Conservation (phyloP, 805 yeast genomes). For the Maudiozyma bulderi region DNA sequence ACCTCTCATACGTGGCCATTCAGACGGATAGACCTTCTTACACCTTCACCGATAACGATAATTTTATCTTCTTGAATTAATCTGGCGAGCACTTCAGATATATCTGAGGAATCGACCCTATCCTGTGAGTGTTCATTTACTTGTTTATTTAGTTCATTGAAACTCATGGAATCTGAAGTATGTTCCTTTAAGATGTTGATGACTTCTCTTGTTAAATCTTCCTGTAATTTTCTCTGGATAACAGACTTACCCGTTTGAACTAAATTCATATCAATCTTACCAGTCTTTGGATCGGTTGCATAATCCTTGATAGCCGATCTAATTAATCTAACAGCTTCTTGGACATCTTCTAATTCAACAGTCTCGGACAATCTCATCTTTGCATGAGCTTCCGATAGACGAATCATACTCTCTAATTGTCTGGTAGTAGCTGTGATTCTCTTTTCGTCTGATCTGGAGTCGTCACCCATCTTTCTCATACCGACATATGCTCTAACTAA, state of each 20-base stretch:
- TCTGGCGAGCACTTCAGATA: conserved; percentile 56
- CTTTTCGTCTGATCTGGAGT: conserved; percentile 71
- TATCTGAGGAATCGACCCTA: conserved; percentile 60
- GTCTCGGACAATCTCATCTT: conserved; percentile 72
- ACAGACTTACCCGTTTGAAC: conserved; percentile 93
- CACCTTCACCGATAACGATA: conserved; percentile 61
- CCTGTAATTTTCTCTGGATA: conserved; percentile 69
- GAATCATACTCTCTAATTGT: conserved; percentile 91
- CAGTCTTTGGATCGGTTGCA: conserved; percentile 96
- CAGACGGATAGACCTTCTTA: conserved; percentile 47
- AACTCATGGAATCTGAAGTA: conserved; percentile 41
- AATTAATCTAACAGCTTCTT: conserved; percentile 88
- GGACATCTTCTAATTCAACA: conserved; percentile 75
- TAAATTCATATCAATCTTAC: conserved; percentile 93
- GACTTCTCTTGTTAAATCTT: conserved; percentile 59
- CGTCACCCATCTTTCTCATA: conserved; percentile 92
- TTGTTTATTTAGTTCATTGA: conserved; percentile 47
- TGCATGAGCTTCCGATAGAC: conserved; percentile 94
- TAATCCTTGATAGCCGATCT: conserved; percentile 92
- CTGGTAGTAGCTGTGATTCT: conserved; percentile 97
- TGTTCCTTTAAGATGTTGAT: conserved; percentile 43
- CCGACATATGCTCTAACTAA: conserved; percentile 82
- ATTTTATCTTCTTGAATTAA: conserved; percentile 65
- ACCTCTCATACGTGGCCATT: conserved; percentile 20
- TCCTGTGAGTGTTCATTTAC: conserved; percentile 52